These are phyloP conservation scores for Obelidium mucronatum DNA, from an alignment of 192 early-diverging fungal genomes.

Conservation along the genomic window DNA sequence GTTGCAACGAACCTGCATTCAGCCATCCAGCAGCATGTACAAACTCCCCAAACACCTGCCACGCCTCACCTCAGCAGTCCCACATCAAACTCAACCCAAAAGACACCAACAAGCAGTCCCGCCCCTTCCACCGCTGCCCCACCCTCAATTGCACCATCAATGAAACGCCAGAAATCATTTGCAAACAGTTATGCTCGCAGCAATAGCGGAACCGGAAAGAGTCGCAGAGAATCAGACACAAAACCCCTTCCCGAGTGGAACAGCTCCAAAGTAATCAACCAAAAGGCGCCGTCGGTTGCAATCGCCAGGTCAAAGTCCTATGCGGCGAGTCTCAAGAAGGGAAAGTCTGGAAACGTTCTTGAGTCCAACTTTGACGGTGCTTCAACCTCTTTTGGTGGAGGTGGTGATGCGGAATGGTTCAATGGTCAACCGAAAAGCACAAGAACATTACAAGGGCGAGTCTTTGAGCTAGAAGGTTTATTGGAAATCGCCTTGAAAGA, in stretches of 20 bases:
- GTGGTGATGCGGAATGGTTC: not conserved
- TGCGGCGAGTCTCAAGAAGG: not conserved
- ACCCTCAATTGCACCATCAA: too few relatives aligned
- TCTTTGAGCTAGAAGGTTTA: slow-evolving; percentile 5
- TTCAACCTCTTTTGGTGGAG: not conserved
- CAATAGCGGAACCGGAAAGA: too few relatives aligned
- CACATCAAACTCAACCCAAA: too few relatives aligned
- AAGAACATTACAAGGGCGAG: not conserved
- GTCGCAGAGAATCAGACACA: too few relatives aligned
- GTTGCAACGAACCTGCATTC: too few relatives aligned
- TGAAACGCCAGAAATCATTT: too few relatives aligned
- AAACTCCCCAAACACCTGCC: too few relatives aligned
- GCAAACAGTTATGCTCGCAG: too few relatives aligned
- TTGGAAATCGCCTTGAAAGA: not conserved
- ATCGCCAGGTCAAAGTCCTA: not conserved
- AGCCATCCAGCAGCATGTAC: too few relatives aligned
- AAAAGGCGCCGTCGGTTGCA: not conserved
- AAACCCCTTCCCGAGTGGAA: slow-evolving; percentile 18
- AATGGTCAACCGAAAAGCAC: not conserved
- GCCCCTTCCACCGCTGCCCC: too few relatives aligned
- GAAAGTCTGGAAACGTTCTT: not conserved
- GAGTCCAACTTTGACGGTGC: not conserved
- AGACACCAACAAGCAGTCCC: too few relatives aligned
- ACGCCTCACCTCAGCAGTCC: too few relatives aligned
- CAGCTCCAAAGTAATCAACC: not conserved